These are phyloP conservation scores for Kodamaea laetipori DNA, from an alignment of 805 yeast genomes.

Conservation along the genomic window DNA sequence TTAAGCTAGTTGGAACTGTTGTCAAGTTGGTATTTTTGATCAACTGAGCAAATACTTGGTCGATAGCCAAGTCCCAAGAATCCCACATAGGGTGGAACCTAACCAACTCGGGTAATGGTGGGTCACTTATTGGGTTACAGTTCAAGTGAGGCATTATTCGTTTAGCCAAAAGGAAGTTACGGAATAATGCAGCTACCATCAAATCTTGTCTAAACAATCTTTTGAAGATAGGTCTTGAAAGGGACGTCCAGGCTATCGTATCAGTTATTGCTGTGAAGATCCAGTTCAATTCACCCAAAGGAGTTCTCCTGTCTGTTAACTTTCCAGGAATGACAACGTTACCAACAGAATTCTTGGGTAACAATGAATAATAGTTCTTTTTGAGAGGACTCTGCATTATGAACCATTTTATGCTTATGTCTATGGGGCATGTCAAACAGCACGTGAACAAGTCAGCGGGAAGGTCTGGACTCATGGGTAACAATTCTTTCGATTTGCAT, in stretches of 20 bases:
- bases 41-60: slow-evolving; percentile 81
- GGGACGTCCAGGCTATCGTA: slow-evolving; percentile 94
- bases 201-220: slow-evolving; percentile 90
- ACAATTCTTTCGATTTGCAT: slow-evolving; percentile 77
- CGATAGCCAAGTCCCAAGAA: slow-evolving; percentile 96
- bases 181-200: slow-evolving; percentile 93
- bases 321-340: slow-evolving; percentile 83
- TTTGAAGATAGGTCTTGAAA: slow-evolving; percentile 86
- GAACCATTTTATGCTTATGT: slow-evolving; percentile 89
- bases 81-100: slow-evolving; percentile 94
- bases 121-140: slow-evolving; percentile 93
- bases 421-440: slow-evolving; percentile 94
- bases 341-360: slow-evolving; percentile 51
- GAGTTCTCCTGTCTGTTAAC: slow-evolving; percentile 89
- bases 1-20: slow-evolving; percentile 10
- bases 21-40: slow-evolving; percentile 37
- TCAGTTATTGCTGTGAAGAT: slow-evolving; percentile 97
- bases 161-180: slow-evolving; percentile 89
- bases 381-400: slow-evolving; percentile 76
- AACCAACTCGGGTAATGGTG: slow-evolving; percentile 81
- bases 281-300: slow-evolving; percentile 95
- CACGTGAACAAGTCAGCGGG: slow-evolving; percentile 97
- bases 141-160: slow-evolving; percentile 91
- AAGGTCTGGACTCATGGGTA: slow-evolving; percentile 90
- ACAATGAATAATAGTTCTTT: slow-evolving; percentile 49